Evolutionary conservation across 78 protist species (phyloP), one percentile per base, ranked within the genome.

Genomic region (Mastigamoeba balamuthi): DNA sequence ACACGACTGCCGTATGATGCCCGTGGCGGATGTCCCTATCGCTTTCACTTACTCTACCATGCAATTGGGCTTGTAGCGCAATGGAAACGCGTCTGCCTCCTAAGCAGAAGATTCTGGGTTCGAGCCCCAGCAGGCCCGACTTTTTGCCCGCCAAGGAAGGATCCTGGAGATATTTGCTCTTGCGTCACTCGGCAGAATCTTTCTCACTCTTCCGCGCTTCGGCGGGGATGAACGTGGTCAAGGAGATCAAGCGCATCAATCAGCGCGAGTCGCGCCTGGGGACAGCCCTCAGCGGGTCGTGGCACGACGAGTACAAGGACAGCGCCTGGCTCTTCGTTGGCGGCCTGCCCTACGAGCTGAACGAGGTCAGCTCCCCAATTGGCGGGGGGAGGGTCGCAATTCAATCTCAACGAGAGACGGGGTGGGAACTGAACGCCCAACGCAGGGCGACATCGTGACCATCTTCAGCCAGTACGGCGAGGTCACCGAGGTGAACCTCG

Each of bases 381-480:
- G 23, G 64, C 33, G 36, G 78, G 67, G 28, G 82, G 87, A 66
- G 87, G 87, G 4, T 39, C 75, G 80, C 41, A 69, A 17, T 69
- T 23, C 2, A 77, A 74, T 40, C 29, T 82, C 38, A 82, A 42
- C 29, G 87, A 82, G 10, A n/a, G n/a, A n/a, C n/a, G n/a, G n/a
- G n/a, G n/a, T n/a, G n/a, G n/a, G n/a, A n/a, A n/a, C n/a, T n/a
- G n/a, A n/a, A n/a, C n/a, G n/a, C n/a, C n/a, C n/a, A n/a, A n/a
- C n/a, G n/a, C n/a, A n/a, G 69, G 95, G 95, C 29, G 95, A 91
- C 75, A 9, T 91, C 28, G 63, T 87, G 3, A 1, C 81, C 30
- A 63, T 91, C n/a, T 74, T 91, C 64, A 84, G 91, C 6, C 93
- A 91, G 80, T 91, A 83, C 40, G 92, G 82, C 17, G 87, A 74